These are phyloP conservation scores for Metarhizium rileyi DNA, from an alignment of 2,329 filamentous ascomycete genomes.

Conservation along the genomic window DNA sequence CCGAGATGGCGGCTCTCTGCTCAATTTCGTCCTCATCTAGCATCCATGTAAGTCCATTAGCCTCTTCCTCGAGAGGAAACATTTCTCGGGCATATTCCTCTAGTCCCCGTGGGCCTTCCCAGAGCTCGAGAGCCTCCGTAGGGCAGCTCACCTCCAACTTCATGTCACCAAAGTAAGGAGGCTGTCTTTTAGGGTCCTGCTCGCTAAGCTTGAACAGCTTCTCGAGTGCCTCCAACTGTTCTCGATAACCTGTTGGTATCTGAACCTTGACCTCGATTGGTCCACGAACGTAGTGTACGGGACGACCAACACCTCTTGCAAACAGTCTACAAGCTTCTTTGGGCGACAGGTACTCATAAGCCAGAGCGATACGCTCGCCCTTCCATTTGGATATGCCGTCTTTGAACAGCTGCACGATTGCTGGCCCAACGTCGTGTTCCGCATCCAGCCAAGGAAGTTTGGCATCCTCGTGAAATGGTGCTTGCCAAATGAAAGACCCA, in stretches of 20 bases:
- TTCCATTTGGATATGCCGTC: constrained; percentile 83
- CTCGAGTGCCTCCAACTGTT: constrained; percentile 67
- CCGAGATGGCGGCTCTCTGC: constrained; percentile 19
- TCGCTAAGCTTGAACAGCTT: constrained; percentile 45
- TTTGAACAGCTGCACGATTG: constrained; percentile 89
- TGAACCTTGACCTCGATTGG: constrained; percentile 78
- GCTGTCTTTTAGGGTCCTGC: constrained; percentile 44
- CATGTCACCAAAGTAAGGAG: constrained; percentile 52
- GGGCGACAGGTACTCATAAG: constrained; percentile 83
- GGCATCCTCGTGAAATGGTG: constrained; percentile 82
- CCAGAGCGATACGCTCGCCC: constrained; percentile 67
- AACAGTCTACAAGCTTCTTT: constrained; percentile 75
- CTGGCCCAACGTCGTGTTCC: constrained; percentile 90
- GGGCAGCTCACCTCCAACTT: constrained; percentile 56
- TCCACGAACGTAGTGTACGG: constrained; percentile 67
- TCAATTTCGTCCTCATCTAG: constrained; percentile 39
- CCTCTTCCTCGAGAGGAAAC: constrained; percentile 88
- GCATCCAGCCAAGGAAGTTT: constrained; percentile 92
- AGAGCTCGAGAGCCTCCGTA: constrained; percentile 66
- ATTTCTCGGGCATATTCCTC: constrained; percentile 94
- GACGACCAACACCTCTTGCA: constrained; percentile 64
- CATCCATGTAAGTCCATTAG: constrained; percentile 95
- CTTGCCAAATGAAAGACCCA: constrained; percentile 84
- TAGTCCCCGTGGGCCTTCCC: constrained; percentile 83
- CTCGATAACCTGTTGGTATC: constrained; percentile 78